Evolutionary conservation across 306 rosid genomes (phyloP), one percentile per base, ranked within the genome.

Genomic region (Cicer judaicum): DNA sequence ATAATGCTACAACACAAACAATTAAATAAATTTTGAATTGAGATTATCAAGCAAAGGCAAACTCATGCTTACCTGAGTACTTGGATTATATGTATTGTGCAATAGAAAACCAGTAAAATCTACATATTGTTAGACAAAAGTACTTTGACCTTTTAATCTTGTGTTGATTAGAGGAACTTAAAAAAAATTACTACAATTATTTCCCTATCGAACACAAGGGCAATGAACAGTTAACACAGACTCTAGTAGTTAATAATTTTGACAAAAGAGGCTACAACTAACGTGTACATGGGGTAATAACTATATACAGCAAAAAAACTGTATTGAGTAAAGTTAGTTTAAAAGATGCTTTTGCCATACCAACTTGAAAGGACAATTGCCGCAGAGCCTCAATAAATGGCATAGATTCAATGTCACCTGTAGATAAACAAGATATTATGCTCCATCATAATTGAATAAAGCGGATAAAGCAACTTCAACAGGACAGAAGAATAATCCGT

Each of bases 331-430:
- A 16, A 11, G 55, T 54, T 65, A 43, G 42, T 43, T 41, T 52
- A 41, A 62, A 41, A 72, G 63, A 72, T 72, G 41, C 63, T 65
- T 44, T 41, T 52, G 47, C 4, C 89, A 83, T 90, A 95, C 99
- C 99, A 64, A 95, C 97, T 48, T 88, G 87, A 75, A 95, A 95
- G 41, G 98, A 95, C 75, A 95, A 79, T 42, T 92, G 98, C 29
- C 99, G 88, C 15, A 95, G 78, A 79, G 98, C 96, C 85, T 95
- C 99, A 60, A 92, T 85, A 80, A 95, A 95, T 24, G 99, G 99
- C 99, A 92, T 95, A 63, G 99, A 95, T 84, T 95, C 99, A 79
- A 95, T 95, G 80, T 95, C 98, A 80, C 99, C 99, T 95, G 62
- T 16, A 41, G 79, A 81, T 82, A 70, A 69, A 54, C 50, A 73